phyloP scores from a whole-genome alignment of 1,139 yeast species.

The Magnusiomyces sp. region DNA sequence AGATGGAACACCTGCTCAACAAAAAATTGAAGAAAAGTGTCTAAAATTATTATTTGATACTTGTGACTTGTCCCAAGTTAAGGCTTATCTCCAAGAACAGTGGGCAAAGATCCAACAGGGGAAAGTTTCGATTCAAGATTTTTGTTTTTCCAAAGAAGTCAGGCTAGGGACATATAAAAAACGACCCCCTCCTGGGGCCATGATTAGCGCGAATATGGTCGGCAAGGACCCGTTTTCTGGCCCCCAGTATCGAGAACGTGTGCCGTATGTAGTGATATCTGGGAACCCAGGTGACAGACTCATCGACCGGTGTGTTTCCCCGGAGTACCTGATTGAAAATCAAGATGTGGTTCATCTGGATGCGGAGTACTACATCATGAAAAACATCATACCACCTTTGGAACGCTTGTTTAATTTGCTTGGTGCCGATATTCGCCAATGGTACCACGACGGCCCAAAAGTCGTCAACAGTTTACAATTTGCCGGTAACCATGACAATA shows the following conservation, averaged over 20 bases:
- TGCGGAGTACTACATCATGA: slow-evolving; percentile 72
- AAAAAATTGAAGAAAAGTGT: slow-evolving; percentile 65
- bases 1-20: slow-evolving; percentile 92
- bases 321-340: slow-evolving; percentile 54
- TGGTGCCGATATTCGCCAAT: slow-evolving; percentile 68
- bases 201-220: slow-evolving; percentile 55
- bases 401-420: slow-evolving; percentile 73
- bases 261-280: slow-evolving; percentile 72
- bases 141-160: slow-evolving; percentile 89
- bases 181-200: slow-evolving; percentile 84
- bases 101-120: slow-evolving; percentile 57
- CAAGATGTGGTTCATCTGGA: slow-evolving; percentile 42
- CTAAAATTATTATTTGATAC: slow-evolving; percentile 64
- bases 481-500: slow-evolving; percentile 5
- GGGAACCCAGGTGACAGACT: slow-evolving; percentile 60
- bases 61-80: slow-evolving; percentile 60
- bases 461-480: slow-evolving; percentile 16
- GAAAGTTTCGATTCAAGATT: slow-evolving; percentile 64
- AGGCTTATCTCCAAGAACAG: slow-evolving; percentile 52
- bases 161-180: slow-evolving; percentile 73
- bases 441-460: slow-evolving; percentile 74
- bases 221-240: slow-evolving; percentile 61
- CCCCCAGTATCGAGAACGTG: slow-evolving; percentile 84
- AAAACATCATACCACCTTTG: slow-evolving; percentile 80
- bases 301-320: slow-evolving; percentile 72